Base-by-base conservation (phyloP, 306 rosid species). In the Mimosa pudica region DNA sequence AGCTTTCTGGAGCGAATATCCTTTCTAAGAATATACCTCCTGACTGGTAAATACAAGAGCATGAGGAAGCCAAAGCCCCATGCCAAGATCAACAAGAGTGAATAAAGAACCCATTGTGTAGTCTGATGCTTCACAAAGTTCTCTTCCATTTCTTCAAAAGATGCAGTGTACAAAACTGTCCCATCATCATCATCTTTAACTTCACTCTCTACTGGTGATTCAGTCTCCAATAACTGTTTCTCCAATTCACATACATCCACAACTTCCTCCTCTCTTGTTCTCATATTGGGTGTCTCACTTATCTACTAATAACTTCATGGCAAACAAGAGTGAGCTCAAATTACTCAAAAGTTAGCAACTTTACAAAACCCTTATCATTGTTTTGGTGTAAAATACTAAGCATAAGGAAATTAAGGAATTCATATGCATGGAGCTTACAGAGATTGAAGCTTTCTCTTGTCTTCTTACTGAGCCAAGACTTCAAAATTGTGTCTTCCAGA, bases 41-140 rank as follows among this genome's bases (percentile, higher is more conserved):
- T 84, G 16, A 94, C 76, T 0, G 97, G 97, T 8, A 92, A 63
- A 86, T 94, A 92, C 24, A 94, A 81, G 85, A 94, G 63, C 98
- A 95, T 91, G 42, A 95, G 83, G 13, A 95, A 20, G 1, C 98
- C 98, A 75, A 95, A 78, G 48, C 98, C 98, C 97, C 94, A 95
- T 6, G 96, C 98, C 71, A 95, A 72, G 30, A 95, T 62, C 70
- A 95, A 73, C 77, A 92, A 84, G 36, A 84, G 46, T 2, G 97
- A 95, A 87, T 91, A 92, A 13, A 95, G 87, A 58, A 92, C 86
- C 98, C 97, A 95, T 45, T 81, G 90, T 13, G 90, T 78, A 2
- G 97, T 92, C 35, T 87, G 89, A 77, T 82, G 89, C 87, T 88
- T 92, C 3, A 95, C 82, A 45, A 86, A 95, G 61, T 51, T 86